phyloP scores from a whole-genome alignment of 2,329 filamentous ascomycete species.

The Allantophomopsis lycopodina region DNA sequence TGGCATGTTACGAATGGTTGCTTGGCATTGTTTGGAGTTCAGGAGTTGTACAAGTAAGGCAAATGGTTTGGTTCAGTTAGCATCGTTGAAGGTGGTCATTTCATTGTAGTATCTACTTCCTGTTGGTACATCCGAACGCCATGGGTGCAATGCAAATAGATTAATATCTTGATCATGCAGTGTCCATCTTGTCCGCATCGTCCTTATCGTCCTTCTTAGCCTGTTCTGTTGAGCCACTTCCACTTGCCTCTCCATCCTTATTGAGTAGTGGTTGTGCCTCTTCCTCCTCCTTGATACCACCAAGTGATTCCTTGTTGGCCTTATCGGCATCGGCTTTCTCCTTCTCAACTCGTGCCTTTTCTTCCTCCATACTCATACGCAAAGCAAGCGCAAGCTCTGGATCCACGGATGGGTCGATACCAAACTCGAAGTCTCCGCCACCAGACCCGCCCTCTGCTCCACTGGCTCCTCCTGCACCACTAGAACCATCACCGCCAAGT shows the following conservation, averaged over 20 bases:
- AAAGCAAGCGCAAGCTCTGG: constrained; percentile 89
- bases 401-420: constrained; percentile 81
- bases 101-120: constrained; percentile 4
- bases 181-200: constrained; percentile 78
- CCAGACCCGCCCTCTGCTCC: constrained; percentile 38
- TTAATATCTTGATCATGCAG: constrained; percentile 37
- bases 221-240: constrained; percentile 28
- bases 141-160: constrained; percentile 13
- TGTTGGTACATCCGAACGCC: constrained; percentile 21
- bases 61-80: too few relatives aligned
- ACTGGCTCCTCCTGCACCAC: constrained; percentile 37
- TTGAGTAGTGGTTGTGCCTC: constrained; percentile 53
- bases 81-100: too few relatives aligned
- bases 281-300: constrained; percentile 69
- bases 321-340: constrained; percentile 55
- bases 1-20: background rate
- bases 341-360: constrained; percentile 86
- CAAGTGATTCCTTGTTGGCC: constrained; percentile 57
- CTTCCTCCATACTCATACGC: constrained; percentile 96
- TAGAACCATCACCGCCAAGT: constrained; percentile 65
- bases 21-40: constrained; percentile 1
- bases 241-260: constrained; percentile 50
- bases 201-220: constrained; percentile 36
- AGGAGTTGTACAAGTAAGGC: background rate
- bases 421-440: constrained; percentile 66